A percentile compares a stretch with the other conserved stretches of the same genome.
Evolutionary conservation across 148 eudicot species (phyloP).

Genomic region (Nyssa sinensis): DNA sequence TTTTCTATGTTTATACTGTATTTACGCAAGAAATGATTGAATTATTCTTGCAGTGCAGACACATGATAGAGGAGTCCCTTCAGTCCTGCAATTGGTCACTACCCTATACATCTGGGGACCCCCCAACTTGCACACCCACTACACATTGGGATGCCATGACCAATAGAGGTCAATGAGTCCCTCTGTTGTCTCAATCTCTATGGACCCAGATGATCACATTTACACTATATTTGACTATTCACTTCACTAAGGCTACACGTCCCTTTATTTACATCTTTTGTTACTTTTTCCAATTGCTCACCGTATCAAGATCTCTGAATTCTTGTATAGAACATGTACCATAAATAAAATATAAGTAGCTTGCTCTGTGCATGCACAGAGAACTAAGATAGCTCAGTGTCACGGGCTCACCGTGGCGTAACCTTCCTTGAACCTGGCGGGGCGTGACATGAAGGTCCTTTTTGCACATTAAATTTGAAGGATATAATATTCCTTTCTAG

Average conservation of each 20-base stretch:
- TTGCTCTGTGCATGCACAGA: not conserved
- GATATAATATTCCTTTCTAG: too few relatives aligned
- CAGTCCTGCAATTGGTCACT: constrained; percentile 2
- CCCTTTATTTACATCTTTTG: not conserved
- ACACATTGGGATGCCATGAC: not conserved
- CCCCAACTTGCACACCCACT: constrained; percentile 16
- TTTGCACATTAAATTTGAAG: too few relatives aligned
- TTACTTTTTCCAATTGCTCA: not conserved
- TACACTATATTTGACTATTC: too few relatives aligned
- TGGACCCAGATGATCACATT: constrained; percentile 13
- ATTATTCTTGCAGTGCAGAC: constrained; percentile 10
- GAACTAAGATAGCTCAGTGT: not conserved
- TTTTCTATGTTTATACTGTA: not conserved
- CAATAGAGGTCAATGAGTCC: constrained; percentile 6
- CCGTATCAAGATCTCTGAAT: not conserved
- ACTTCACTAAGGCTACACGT: constrained; percentile 1
- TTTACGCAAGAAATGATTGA: not conserved
- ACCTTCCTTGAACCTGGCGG: too few relatives aligned
- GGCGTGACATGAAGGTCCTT: too few relatives aligned
- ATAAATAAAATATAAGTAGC: not conserved
- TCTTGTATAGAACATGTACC: not conserved
- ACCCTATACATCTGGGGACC: not conserved
- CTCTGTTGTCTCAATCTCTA: not conserved
- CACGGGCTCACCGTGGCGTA: too few relatives aligned
- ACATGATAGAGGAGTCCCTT: constrained; percentile 11